Base-by-base conservation (phyloP, 2,329 filamentous ascomycete genomes). In the Alternaria solani region DNA sequence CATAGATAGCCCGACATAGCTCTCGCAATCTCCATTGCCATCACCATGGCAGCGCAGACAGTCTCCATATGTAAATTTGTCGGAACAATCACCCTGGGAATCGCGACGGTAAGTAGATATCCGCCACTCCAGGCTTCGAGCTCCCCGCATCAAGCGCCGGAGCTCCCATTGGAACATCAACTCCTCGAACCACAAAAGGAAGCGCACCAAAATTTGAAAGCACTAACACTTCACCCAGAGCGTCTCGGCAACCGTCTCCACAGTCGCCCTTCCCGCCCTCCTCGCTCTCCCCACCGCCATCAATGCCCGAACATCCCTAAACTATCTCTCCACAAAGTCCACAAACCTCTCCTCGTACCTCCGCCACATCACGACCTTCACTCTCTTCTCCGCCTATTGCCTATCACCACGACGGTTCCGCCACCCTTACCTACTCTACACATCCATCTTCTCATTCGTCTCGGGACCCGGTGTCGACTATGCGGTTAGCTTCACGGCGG, bases 371-470 rank as follows among this genome's bases (percentile, higher is more conserved):
- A 89, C 92, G 53, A 86, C 88, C 55, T 82, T 87, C 53, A 88
- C 91, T 30, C 89, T 97, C 72, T 82, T 92, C 68, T 86, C 94
- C 66, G 92, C 93, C 64, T 97, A 90, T 79, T 78, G 85, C 44
- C 82, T 96, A 66, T 94, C 93, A 2, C 91, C 93, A 0, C 85
- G 87, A 26, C 86, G 88, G 57, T 85, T 87, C 68, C 89, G 91
- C 75, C 94, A 98, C 77, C 94, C 94, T 0, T 98, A 97, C 77
- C 88, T 97, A 26, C 80, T 97, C 60, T 97, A 95, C 88, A 93
- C 92, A 14, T 88, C 89, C 3, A 80, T 93, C 26, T 85, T 93
- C 58, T 86, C 89, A 43, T 82, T 85, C 39, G 56, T 70, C 12
- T 81, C 82, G 1, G 80, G 82, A 14, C 62, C 78, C 2, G 78